Conservation (phyloP, 768 basidiomycete species). For the Mycena maculata region DNA sequence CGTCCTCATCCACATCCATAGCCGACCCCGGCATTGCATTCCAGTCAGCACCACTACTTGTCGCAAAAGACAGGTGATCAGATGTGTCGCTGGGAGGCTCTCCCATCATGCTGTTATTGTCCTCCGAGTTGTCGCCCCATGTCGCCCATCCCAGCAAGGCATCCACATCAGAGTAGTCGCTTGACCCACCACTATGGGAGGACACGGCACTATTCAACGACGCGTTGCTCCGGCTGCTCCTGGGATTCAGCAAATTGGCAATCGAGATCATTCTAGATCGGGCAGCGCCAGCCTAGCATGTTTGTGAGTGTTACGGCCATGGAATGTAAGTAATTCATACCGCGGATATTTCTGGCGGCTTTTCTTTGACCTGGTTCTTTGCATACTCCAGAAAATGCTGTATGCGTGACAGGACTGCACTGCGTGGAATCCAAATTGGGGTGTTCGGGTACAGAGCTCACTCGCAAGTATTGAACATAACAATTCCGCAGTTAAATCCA, state of each 20-base stretch:
- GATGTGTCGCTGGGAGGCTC: too few relatives aligned
- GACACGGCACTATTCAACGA: background rate
- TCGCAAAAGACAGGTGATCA: too few relatives aligned
- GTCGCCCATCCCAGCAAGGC: too few relatives aligned
- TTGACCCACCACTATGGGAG: too few relatives aligned
- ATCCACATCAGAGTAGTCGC: too few relatives aligned
- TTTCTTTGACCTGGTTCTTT: background rate
- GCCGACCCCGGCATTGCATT: background rate
- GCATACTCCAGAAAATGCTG: slow-evolving; percentile 1
- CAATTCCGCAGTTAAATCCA: background rate
- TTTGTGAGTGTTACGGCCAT: background rate
- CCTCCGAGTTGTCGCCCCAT: too few relatives aligned
- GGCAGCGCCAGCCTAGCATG: too few relatives aligned
- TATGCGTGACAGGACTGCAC: background rate
- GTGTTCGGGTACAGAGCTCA: background rate
- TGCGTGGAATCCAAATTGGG: background rate
- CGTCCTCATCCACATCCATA: background rate
- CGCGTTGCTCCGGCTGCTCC: background rate
- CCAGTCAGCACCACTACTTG: too few relatives aligned
- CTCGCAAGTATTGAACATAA: background rate
- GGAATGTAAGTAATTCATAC: background rate
- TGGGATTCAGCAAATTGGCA: background rate
- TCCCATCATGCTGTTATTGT: too few relatives aligned
- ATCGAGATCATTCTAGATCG: too few relatives aligned
- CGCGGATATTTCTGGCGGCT: background rate